Percentiles rank a stretch among this genome's conserved stretches.
Evolutionary conservation across 1,284 basidiomycete species (phyloP).

Genomic region (Meira nashicola): DNA sequence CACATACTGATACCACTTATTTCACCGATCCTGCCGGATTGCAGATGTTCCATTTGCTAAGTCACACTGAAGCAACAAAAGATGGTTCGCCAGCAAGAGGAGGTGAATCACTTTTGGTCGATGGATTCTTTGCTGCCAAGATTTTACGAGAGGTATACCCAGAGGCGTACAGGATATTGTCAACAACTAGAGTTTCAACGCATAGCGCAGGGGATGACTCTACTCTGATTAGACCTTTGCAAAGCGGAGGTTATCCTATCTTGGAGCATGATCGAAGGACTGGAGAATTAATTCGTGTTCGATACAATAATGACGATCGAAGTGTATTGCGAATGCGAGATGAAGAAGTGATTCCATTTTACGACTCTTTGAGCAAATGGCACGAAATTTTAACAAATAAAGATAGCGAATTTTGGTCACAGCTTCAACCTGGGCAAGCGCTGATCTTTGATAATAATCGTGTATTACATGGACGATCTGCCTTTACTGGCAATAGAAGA

Average conservation of each 20-base stretch:
- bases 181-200: conserved; percentile 67
- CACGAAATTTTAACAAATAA: conserved; percentile 69
- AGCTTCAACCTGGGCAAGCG: conserved; percentile 76
- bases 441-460: conserved; percentile 89
- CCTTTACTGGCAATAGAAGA: conserved; percentile 77
- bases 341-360: conserved; percentile 58
- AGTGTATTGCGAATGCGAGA: conserved; percentile 22
- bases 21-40: conserved; percentile 66
- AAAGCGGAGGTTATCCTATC: conserved; percentile 38
- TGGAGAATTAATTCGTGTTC: conserved; percentile 68
- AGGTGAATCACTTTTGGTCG: conserved; percentile 82
- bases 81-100: conserved; percentile 61
- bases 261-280: conserved; percentile 57
- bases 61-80: conserved; percentile 41
- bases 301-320: conserved; percentile 95
- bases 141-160: conserved; percentile 71
- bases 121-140: conserved; percentile 86
- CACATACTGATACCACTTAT: conserved; percentile 94
- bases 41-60: conserved; percentile 89
- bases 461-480: conserved; percentile 84
- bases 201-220: conserved; percentile 66
- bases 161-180: conserved; percentile 67
- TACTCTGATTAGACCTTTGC: conserved; percentile 39
- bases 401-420: conserved; percentile 86
- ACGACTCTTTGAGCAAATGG: conserved; percentile 68